Evolutionary conservation across 495 filamentous ascomycete genomes (phyloP).

Genomic region (Massariosphaeria phaeospora): DNA sequence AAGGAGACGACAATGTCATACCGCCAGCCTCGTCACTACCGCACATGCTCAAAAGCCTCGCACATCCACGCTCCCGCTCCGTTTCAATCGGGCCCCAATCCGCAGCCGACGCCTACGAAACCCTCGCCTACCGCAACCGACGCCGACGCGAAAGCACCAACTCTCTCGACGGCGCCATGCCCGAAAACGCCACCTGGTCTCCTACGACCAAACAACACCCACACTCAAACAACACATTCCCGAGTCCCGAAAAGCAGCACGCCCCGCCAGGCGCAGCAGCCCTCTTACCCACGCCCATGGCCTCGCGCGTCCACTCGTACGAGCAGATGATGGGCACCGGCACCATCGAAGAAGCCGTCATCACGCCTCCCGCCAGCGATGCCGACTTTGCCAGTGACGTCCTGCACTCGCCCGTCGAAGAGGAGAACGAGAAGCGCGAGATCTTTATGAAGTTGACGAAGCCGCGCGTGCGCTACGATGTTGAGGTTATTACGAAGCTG

Average conservation of each 20-base stretch:
- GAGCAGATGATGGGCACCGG: conserved; percentile 67
- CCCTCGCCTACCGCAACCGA: conserved; percentile 84
- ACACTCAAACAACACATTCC: neutral
- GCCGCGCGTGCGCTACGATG: conserved; percentile 90
- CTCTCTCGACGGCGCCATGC: conserved; percentile 18
- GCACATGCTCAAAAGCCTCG: conserved; percentile 67
- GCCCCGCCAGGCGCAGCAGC: conserved; percentile 10
- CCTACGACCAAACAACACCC: neutral
- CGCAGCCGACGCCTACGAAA: conserved; percentile 92
- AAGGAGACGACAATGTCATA: conserved; percentile 80
- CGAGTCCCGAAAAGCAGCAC: conserved; percentile 3
- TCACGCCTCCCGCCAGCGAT: conserved; percentile 39
- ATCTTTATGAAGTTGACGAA: conserved; percentile 80
- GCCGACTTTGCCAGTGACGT: conserved; percentile 35
- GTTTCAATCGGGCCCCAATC: conserved; percentile 92
- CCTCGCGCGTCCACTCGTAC: conserved; percentile 54
- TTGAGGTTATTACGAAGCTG: conserved; percentile 93
- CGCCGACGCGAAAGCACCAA: conserved; percentile 67
- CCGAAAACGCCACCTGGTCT: conserved; percentile 4
- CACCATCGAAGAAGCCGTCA: conserved; percentile 40
- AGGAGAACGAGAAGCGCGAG: conserved; percentile 63
- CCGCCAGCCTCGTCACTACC: conserved; percentile 81
- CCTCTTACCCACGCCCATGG: conserved; percentile 35
- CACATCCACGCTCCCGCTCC: conserved; percentile 72
- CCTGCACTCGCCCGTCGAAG: conserved; percentile 47